phyloP scores from a whole-genome alignment of 768 basidiomycete genomes.

The Lactifluus piperatus region DNA sequence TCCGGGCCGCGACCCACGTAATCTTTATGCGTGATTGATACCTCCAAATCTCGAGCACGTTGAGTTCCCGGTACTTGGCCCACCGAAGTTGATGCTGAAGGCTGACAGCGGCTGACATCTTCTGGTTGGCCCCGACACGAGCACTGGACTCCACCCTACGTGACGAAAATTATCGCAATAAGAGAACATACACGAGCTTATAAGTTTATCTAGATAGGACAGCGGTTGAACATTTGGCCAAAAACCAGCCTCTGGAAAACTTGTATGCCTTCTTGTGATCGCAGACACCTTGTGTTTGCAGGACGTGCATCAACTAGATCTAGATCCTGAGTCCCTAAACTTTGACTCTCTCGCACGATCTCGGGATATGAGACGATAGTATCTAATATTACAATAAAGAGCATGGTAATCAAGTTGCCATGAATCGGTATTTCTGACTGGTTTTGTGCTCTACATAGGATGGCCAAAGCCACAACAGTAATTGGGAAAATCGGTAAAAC shows the following conservation, averaged over 20 bases:
- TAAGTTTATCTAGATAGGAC: neutral
- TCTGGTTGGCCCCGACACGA: neutral
- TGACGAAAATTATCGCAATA: neutral
- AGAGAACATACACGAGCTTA: neutral
- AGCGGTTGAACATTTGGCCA: neutral
- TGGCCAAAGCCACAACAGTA: conserved; percentile 61
- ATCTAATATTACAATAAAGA: neutral
- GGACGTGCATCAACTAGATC: neutral
- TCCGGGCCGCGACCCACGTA: neutral
- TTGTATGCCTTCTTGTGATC: neutral
- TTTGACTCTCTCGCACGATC: neutral
- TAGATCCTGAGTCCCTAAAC: too few species aligned
- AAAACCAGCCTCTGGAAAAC: neutral
- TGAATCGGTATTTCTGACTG: conserved; percentile 56
- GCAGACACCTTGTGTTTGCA: neutral
- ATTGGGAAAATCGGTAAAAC: conserved; percentile 38
- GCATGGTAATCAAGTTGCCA: neutral
- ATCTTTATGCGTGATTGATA: neutral
- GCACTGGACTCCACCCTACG: too few species aligned
- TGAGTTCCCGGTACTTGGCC: conserved; percentile 8
- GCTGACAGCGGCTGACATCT: neutral
- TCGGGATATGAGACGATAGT: neutral
- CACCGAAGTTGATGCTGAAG: neutral
- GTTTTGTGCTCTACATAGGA: conserved; percentile 48
- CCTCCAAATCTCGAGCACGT: neutral